Percentiles rank a stretch among this genome's conserved stretches.
phyloP scores from a whole-genome alignment of 2,329 filamentous ascomycete genomes.

The Chrysoporthe cubensis region DNA sequence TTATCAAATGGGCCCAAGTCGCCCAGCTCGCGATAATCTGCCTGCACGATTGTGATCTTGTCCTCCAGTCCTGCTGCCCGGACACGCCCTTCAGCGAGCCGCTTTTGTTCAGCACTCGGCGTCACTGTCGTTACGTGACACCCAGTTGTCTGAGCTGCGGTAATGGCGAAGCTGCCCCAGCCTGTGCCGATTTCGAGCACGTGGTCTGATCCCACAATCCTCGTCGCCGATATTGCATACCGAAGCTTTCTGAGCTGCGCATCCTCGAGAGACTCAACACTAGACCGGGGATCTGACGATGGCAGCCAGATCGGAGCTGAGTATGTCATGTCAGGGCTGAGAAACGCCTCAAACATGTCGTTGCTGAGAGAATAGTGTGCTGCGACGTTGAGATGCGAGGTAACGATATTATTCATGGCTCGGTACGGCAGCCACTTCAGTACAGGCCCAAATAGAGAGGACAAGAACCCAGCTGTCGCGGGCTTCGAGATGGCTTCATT shows the following conservation, averaged over 20 bases:
- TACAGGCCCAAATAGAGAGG: not conserved
- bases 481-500: constrained; percentile 11
- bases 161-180: constrained; percentile 29
- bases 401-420: constrained; percentile 18
- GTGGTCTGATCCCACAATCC: constrained; percentile 19
- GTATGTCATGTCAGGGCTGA: constrained; percentile 29
- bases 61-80: constrained; percentile 13
- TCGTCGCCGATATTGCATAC: constrained; percentile 22
- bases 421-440: not conserved
- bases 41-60: constrained; percentile 21
- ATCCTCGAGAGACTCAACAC: constrained; percentile 25
- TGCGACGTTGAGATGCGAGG: constrained; percentile 18
- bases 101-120: constrained; percentile 25
- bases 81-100: constrained; percentile 23
- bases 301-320: constrained; percentile 28
- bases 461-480: constrained; percentile 6
- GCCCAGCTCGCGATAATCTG: constrained; percentile 26
- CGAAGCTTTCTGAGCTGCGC: constrained; percentile 26
- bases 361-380: constrained; percentile 27
- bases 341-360: constrained; percentile 25
- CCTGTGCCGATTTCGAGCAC: constrained; percentile 29
- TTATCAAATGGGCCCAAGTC: constrained; percentile 19
- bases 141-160: constrained; percentile 21
- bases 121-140: constrained; percentile 28
- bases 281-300: constrained; percentile 11